phyloP scores from a whole-genome alignment of 148 eudicot species.

The Nyssa sinensis region DNA sequence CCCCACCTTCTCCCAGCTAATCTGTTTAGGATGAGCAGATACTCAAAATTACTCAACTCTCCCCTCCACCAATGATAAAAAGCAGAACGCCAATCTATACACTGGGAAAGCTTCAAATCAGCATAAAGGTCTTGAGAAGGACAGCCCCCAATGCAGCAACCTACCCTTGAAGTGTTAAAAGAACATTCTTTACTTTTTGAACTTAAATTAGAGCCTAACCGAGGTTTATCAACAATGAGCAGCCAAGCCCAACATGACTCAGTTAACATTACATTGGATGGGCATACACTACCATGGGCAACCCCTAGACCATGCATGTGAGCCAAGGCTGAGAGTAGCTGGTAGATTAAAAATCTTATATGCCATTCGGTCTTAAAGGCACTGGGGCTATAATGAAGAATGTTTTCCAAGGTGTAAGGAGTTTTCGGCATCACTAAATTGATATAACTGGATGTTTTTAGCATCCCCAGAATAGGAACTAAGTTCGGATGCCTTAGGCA shows the following conservation, averaged over 20 bases:
- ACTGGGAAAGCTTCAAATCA: conserved; percentile 52
- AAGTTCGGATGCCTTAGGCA: conserved; percentile 95
- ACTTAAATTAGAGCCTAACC: conserved; percentile 18
- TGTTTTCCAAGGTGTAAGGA: conserved; percentile 78
- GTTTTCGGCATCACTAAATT: conserved; percentile 62
- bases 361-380: conserved; percentile 83
- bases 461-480: conserved; percentile 68
- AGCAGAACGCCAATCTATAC: conserved; percentile 62
- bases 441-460: conserved; percentile 46
- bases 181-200: conserved; percentile 24
- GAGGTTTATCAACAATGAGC: conserved; percentile 50
- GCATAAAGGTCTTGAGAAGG: conserved; percentile 58
- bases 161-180: conserved; percentile 11
- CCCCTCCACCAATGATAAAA: conserved; percentile 88
- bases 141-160: conserved; percentile 44
- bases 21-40: conserved; percentile 78
- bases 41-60: conserved; percentile 85
- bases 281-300: conserved; percentile 73
- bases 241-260: conserved; percentile 85
- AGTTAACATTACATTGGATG: conserved; percentile 60
- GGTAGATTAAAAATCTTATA: conserved; percentile 62
- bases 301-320: conserved; percentile 79
- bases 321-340: conserved; percentile 72
- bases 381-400: conserved; percentile 72
- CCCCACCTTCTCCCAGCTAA: conserved; percentile 99